Evolutionary conservation across 2,329 filamentous ascomycete species (phyloP).

Genomic region (Coniella lustricola): DNA sequence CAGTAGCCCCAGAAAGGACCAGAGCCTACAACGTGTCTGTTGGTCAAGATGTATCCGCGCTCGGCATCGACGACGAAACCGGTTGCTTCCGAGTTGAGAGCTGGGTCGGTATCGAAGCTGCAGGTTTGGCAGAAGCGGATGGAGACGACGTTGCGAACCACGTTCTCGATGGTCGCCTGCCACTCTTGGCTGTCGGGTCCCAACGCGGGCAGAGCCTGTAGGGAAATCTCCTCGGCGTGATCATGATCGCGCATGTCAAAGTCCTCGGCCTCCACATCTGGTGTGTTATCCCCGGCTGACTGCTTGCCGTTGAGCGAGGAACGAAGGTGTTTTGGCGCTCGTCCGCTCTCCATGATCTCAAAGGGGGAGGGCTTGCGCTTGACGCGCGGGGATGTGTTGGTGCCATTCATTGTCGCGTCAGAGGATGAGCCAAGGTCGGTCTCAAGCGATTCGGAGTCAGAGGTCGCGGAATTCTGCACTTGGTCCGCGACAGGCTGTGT

Average conservation of each 20-base stretch:
- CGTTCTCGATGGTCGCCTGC: conserved; percentile 91
- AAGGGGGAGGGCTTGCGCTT: conserved; percentile 23
- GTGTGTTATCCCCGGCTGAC: conserved; percentile 19
- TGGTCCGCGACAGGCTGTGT: neutral
- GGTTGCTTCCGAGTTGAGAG: conserved; percentile 89
- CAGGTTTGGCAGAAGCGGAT: conserved; percentile 98
- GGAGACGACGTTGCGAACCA: conserved; percentile 94
- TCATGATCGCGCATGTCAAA: conserved; percentile 15
- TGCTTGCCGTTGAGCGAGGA: conserved; percentile 19
- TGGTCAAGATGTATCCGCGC: conserved; percentile 80
- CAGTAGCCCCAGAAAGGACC: conserved; percentile 98
- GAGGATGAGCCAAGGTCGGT: neutral
- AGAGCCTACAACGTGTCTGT: conserved; percentile 87
- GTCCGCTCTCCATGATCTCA: conserved; percentile 14
- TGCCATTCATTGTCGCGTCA: conserved; percentile 19
- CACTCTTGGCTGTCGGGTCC: conserved; percentile 69
- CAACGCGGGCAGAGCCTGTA: conserved; percentile 26
- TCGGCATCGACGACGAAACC: conserved; percentile 97
- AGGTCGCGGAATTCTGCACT: neutral
- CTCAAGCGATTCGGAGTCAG: neutral
- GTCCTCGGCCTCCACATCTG: conserved; percentile 17
- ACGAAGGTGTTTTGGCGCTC: conserved; percentile 20
- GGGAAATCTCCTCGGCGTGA: conserved; percentile 10
- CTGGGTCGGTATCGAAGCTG: conserved; percentile 94
- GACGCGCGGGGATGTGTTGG: conserved; percentile 16